Conservation (phyloP, 202 grass and related monocot species). For the Setaria viridis region DNA sequence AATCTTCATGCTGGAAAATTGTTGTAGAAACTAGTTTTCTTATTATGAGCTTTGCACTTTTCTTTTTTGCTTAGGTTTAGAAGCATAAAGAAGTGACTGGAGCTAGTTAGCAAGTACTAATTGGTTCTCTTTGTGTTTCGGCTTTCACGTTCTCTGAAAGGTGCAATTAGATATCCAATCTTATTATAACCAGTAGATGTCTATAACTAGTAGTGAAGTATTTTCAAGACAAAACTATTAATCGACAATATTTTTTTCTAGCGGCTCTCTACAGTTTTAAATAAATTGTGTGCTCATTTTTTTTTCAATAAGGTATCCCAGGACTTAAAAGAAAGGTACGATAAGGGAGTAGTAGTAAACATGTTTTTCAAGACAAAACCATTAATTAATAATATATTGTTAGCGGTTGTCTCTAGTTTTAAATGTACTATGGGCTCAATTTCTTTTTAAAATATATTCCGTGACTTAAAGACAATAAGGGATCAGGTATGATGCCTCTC, state of each 20-base stretch:
- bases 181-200: not conserved
- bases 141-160: not conserved
- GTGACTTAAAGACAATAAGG: not conserved
- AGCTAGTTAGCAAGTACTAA: not conserved
- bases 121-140: not conserved
- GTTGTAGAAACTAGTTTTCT: not conserved
- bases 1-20: not conserved
- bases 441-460: not conserved
- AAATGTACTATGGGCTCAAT: not conserved
- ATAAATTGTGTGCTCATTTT: too few species aligned
- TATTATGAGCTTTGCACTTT: not conserved
- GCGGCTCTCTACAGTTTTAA: too few species aligned
- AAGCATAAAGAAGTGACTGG: not conserved
- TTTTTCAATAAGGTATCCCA: too few species aligned
- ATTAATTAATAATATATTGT: not conserved
- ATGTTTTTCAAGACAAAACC: not conserved
- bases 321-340: too few species aligned
- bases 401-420: not conserved
- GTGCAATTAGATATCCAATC: not conserved
- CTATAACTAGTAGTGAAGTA: not conserved
- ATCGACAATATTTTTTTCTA: too few species aligned
- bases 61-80: not conserved
- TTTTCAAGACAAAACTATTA: too few species aligned
- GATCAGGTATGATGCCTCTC: not conserved
- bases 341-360: not conserved